Evolutionary conservation across 306 rosid species (phyloP).

Genomic region (Cyamopsis tetragonoloba): DNA sequence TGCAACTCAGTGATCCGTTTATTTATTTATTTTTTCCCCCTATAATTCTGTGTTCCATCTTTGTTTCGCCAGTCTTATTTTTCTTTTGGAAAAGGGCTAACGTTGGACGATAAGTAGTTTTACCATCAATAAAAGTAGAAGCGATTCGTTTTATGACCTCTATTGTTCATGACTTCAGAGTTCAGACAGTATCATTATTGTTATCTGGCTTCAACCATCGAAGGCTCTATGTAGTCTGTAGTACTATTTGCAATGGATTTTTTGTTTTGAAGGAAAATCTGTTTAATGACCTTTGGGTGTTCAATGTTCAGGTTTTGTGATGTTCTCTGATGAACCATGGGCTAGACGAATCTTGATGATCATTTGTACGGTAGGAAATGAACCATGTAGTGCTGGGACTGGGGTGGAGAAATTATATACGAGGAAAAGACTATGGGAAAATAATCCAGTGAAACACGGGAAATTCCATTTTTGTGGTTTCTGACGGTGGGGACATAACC

Average conservation of each 20-base stretch:
- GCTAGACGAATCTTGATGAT: conserved; percentile 9
- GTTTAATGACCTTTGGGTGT: conserved; percentile 8
- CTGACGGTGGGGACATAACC: conserved; percentile 12
- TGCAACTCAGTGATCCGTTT: not conserved
- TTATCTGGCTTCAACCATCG: not conserved
- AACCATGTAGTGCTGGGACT: conserved; percentile 13
- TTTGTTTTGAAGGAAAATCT: not conserved
- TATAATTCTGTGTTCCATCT: not conserved
- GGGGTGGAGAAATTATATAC: conserved; percentile 12
- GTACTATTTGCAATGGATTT: conserved; percentile 8
- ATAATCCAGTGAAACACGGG: not conserved
- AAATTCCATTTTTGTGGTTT: conserved; percentile 34
- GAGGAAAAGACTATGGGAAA: not conserved
- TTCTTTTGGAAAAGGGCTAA: not conserved
- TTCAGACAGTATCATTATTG: not conserved
- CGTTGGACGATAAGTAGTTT: not conserved
- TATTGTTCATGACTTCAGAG: not conserved
- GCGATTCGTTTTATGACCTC: not conserved
- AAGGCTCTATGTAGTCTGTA: not conserved
- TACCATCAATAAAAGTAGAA: not conserved
- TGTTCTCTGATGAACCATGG: conserved; percentile 11
- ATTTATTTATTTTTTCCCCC: not conserved
- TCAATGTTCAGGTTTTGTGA: conserved; percentile 31
- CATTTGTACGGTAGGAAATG: not conserved
- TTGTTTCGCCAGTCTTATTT: not conserved